Percentiles rank a stretch among this genome's conserved stretches.
Conservation (phyloP, 768 basidiomycete genomes). For the Leccinum sublutescens region DNA sequence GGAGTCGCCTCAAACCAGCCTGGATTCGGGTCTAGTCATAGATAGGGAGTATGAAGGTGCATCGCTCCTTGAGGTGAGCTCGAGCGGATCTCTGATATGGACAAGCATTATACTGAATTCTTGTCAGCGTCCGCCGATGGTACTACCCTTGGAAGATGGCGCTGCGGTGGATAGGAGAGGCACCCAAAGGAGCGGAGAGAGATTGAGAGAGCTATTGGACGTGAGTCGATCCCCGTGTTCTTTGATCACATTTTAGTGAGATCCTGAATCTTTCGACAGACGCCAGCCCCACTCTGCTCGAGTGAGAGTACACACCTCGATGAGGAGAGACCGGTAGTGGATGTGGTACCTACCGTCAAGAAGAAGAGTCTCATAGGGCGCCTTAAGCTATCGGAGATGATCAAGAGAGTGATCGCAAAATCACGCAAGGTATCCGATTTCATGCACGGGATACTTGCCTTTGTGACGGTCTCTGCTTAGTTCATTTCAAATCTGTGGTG, state of each 20-base stretch:
- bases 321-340: neutral
- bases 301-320: slow-evolving; percentile 10
- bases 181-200: slow-evolving; percentile 5
- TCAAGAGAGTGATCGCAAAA: slow-evolving; percentile 22
- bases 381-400: slow-evolving; percentile 17
- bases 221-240: slow-evolving; percentile 12
- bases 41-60: slow-evolving; percentile 21
- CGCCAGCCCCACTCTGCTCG: slow-evolving; percentile 1
- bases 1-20: slow-evolving; percentile 29
- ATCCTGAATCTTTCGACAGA: slow-evolving; percentile 14
- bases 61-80: slow-evolving; percentile 27
- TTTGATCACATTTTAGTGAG: neutral
- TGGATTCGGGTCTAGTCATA: slow-evolving; percentile 30
- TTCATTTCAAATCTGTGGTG: slow-evolving; percentile 24
- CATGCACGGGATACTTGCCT: slow-evolving; percentile 16
- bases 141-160: slow-evolving; percentile 1
- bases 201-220: slow-evolving; percentile 14
- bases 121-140: slow-evolving; percentile 13
- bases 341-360: slow-evolving; percentile 8
- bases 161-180: slow-evolving; percentile 1
- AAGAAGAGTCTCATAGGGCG: slow-evolving; percentile 7
- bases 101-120: slow-evolving; percentile 3
- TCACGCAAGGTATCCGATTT: slow-evolving; percentile 24
- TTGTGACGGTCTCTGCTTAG: slow-evolving; percentile 21
- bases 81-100: neutral